Percentiles rank a stretch among this genome's conserved stretches.
Conservation (phyloP, 2,329 filamentous ascomycete genomes). For the Penicillium fuscoglaucum region DNA sequence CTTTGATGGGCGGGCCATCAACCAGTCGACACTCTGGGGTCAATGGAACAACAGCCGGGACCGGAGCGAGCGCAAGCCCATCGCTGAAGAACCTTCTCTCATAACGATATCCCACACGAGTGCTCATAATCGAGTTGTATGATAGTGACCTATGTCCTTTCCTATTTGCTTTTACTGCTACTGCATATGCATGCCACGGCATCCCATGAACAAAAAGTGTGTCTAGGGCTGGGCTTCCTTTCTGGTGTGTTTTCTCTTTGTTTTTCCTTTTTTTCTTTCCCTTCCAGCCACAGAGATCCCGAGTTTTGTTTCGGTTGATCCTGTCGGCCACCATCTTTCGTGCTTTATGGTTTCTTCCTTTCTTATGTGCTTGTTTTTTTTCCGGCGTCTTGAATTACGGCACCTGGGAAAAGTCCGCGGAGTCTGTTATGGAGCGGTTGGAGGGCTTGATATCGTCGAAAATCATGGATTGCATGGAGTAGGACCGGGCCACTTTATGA, state of each 20-base stretch:
- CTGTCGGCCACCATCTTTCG: background rate
- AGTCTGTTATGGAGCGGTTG: slow-evolving; percentile 11
- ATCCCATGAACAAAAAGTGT: slow-evolving; percentile 12
- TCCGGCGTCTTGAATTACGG: slow-evolving; percentile 23
- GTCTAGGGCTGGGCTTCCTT: background rate
- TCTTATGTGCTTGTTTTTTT: slow-evolving; percentile 11
- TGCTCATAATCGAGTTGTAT: slow-evolving; percentile 15
- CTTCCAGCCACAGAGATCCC: background rate
- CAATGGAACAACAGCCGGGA: slow-evolving; percentile 32
- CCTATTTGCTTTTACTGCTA: slow-evolving; percentile 16
- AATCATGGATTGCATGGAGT: slow-evolving; percentile 23
- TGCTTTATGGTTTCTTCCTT: slow-evolving; percentile 3
- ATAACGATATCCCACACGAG: slow-evolving; percentile 37
- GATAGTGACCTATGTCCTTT: slow-evolving; percentile 19
- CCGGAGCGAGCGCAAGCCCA: slow-evolving; percentile 73
- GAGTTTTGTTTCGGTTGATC: background rate
- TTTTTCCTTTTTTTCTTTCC: background rate
- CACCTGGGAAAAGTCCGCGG: slow-evolving; percentile 15
- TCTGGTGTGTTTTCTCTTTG: slow-evolving; percentile 6
- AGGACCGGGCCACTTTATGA: slow-evolving; percentile 16
- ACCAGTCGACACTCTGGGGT: slow-evolving; percentile 31
- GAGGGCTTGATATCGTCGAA: slow-evolving; percentile 10
- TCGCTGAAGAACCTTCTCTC: slow-evolving; percentile 73
- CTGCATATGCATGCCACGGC: slow-evolving; percentile 16
- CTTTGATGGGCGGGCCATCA: slow-evolving; percentile 25